Base-by-base conservation (phyloP, 768 basidiomycete genomes). In the Kwoniella sp. region DNA sequence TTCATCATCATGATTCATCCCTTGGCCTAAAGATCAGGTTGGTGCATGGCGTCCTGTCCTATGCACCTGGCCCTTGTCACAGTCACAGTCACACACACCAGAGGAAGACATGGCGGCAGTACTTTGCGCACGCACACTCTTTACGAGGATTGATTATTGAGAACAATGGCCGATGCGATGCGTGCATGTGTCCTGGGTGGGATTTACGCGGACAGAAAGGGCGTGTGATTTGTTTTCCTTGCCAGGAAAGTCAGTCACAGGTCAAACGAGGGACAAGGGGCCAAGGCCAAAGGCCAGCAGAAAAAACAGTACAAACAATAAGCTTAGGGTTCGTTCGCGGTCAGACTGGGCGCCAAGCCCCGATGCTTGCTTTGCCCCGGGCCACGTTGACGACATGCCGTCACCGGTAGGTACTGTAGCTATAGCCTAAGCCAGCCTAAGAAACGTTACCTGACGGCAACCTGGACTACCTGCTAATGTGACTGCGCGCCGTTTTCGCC, bases 341-440 rank as follows among this genome's bases (percentile, higher is more conserved):
- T 50, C 58, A 52, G 61, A 30, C 61, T 62, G 38, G 52, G 52
- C 52, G 61, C 61, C 61, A 62, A 62, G 61, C 61, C 61, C 28
- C 51, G 20, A 38, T 17, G 3, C 41, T 17, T 20, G 8, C 5
- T 17, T 9, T n/a, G n/a, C 41, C 41, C 17, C 8, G 41, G 15
- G 11, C 41, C 41, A 45, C 41, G 41, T 45, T 45, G 41, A 45
- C 41, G 15, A 45, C 41, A 45, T 45, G 41, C 41, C 41, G 41
- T 45, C 41, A 45, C n/a, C n/a, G n/a, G n/a, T n/a, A n/a, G n/a
- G n/a, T n/a, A n/a, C n/a, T n/a, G n/a, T 45, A 20, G 34, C 34
- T 37, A n/a, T n/a, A n/a, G n/a, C n/a, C n/a, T n/a, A n/a, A n/a
- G n/a, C n/a, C n/a, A n/a, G n/a, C n/a, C n/a, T n/a, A n/a, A n/a